Evolutionary conservation across 176 grass and related monocot species (phyloP).

Genomic region (Avena sativa): DNA sequence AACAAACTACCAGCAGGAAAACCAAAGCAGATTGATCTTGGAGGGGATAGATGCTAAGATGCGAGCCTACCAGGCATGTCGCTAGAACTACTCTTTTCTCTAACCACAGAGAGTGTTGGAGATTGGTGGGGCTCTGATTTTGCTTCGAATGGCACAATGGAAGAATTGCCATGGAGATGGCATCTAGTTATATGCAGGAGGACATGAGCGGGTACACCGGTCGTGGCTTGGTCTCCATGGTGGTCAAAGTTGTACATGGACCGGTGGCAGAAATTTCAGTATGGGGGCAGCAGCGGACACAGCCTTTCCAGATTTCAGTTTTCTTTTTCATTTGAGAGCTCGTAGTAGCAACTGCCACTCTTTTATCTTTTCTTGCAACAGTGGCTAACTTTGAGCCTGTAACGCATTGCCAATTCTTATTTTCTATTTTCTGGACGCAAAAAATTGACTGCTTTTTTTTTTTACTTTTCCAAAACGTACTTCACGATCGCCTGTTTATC

Average conservation of each 20-base stretch:
- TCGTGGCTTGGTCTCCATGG: not conserved
- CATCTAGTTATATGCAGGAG: not conserved
- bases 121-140: not conserved
- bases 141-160: not conserved
- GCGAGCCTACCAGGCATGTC: not conserved
- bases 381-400: not conserved
- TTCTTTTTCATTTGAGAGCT: not conserved
- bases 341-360: not conserved
- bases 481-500: not conserved
- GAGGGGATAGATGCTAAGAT: not conserved
- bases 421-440: not conserved
- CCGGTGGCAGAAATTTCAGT: too few relatives aligned
- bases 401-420: not conserved
- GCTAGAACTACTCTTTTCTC: not conserved
- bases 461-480: not conserved
- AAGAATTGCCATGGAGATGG: not conserved
- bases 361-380: not conserved
- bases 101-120: not conserved
- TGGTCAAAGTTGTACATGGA: slow-evolving; percentile 3
- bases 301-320: not conserved
- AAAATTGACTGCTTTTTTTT: too few relatives aligned
- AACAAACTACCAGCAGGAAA: not conserved
- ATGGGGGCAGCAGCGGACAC: not conserved
- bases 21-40: not conserved
- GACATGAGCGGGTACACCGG: not conserved